These are phyloP conservation scores for Cnidoscolus chayamansa DNA, from an alignment of 441 rosid species.

Conservation along the genomic window DNA sequence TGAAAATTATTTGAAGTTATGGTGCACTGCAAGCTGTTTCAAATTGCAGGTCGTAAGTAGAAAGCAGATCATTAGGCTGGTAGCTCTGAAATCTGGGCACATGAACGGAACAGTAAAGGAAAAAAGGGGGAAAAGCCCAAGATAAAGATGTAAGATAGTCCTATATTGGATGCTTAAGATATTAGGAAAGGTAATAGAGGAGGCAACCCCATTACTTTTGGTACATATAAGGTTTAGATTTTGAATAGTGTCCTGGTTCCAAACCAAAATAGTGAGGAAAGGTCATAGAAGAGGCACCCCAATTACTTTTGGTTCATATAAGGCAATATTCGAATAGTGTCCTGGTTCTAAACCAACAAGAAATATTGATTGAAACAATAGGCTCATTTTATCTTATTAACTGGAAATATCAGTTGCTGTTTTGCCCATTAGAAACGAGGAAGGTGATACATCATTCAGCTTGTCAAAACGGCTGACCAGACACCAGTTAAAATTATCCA, in stretches of 20 bases:
- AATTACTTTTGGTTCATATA: neutral
- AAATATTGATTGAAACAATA: neutral
- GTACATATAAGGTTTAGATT: neutral
- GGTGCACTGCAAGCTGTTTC: neutral
- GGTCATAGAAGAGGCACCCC: no score
- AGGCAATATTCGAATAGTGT: neutral
- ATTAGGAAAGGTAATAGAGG: neutral
- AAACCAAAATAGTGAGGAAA: neutral
- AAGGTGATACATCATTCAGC: constrained; percentile 1
- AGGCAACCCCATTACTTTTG: neutral
- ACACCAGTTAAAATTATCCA: neutral
- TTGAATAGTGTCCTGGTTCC: neutral
- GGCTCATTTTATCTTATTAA: neutral
- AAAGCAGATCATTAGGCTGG: neutral
- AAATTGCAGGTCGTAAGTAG: neutral
- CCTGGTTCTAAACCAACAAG: neutral
- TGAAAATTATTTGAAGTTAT: neutral
- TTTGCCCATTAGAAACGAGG: neutral
- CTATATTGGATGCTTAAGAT: neutral
- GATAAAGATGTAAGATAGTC: neutral
- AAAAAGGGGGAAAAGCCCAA: neutral
- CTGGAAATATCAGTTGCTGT: neutral
- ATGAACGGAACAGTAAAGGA: neutral
- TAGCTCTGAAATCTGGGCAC: neutral
- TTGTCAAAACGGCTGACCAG: neutral